Percentiles rank a stretch among this genome's conserved stretches.
These are phyloP conservation scores for Syzygium aqueum DNA, from an alignment of 345 rosid species.

Conservation along the genomic window DNA sequence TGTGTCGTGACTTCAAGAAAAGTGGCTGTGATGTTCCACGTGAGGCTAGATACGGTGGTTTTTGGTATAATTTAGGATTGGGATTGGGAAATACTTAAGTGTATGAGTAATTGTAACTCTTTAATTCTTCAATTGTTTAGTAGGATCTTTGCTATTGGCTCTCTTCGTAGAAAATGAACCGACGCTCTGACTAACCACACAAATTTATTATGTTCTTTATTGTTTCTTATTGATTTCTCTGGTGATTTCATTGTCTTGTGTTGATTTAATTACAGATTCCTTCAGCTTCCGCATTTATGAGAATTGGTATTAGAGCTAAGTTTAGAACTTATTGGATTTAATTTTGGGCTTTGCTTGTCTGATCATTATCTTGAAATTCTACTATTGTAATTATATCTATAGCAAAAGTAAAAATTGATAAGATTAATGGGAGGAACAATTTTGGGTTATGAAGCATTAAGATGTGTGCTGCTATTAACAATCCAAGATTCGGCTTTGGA, in stretches of 20 bases:
- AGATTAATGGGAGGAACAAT: background rate
- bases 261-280: background rate
- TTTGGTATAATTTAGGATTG: background rate
- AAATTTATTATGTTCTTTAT: too few species aligned
- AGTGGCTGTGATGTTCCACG: background rate
- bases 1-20: background rate
- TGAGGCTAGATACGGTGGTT: background rate
- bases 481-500: background rate
- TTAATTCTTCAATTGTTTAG: background rate
- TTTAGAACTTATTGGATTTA: background rate
- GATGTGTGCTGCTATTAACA: background rate
- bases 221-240: too few species aligned
- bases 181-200: background rate
- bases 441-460: too few species aligned
- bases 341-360: background rate
- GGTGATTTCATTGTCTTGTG: background rate
- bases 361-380: background rate
- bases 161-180: rapidly evolving
- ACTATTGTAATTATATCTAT: too few species aligned
- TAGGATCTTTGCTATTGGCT: background rate
- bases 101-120: background rate
- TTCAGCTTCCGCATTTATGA: too few species aligned
- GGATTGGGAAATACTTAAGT: background rate
- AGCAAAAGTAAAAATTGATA: background rate
- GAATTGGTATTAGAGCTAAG: background rate